Conservation (phyloP, 306 rosid genomes). For the Ochetophila trinervis region DNA sequence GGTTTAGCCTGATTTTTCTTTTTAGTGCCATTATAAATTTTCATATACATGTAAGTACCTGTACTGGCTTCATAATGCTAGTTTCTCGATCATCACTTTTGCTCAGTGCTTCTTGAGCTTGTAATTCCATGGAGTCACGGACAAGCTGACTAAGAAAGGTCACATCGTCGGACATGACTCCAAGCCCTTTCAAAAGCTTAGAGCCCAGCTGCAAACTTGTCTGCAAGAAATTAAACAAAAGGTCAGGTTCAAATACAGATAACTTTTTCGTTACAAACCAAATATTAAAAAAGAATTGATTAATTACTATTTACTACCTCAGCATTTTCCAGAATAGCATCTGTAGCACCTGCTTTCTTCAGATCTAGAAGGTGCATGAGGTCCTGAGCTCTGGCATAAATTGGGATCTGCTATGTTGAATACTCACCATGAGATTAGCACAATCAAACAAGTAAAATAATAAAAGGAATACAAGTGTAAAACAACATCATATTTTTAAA, state of each 20-base stretch:
- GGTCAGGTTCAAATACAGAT: conserved; percentile 6
- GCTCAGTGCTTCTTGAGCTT: conserved; percentile 69
- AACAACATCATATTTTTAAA: background rate
- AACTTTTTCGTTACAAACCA: background rate
- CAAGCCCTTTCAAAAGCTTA: conserved; percentile 90
- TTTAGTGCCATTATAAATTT: conserved; percentile 7
- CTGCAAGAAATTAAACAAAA: conserved; percentile 50
- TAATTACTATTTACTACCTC: conserved; percentile 48
- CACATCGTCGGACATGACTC: conserved; percentile 97
- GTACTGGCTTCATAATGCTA: conserved; percentile 64
- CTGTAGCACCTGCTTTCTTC: conserved; percentile 91
- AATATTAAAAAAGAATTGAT: conserved; percentile 15
- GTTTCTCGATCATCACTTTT: conserved; percentile 45
- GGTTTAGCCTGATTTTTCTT: background rate
- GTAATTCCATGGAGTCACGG: conserved; percentile 86
- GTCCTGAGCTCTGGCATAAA: conserved; percentile 89
- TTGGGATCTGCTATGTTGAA: conserved; percentile 64
- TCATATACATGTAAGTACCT: conserved; percentile 52
- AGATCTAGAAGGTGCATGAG: conserved; percentile 81
- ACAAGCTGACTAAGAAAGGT: conserved; percentile 74
- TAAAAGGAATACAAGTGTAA: background rate
- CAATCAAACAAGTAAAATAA: conserved; percentile 23
- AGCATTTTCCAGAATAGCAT: conserved; percentile 84
- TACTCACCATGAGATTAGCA: conserved; percentile 16
- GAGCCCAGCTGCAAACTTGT: conserved; percentile 95